Evolutionary conservation across 2,329 filamentous ascomycete genomes (phyloP).

Genomic region (Cryphonectria nitschkei): DNA sequence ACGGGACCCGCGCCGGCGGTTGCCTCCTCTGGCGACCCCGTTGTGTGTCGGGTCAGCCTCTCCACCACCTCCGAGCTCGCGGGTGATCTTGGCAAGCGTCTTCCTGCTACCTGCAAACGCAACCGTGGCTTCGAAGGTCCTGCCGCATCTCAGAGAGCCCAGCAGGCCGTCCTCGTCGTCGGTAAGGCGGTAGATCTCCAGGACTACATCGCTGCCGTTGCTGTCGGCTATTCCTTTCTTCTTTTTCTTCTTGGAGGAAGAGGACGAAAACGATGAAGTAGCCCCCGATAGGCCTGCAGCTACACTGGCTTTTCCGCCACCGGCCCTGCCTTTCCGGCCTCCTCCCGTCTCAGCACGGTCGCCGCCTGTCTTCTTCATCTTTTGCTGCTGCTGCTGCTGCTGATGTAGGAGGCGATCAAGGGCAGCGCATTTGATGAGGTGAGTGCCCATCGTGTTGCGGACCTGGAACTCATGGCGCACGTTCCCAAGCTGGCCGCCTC

Average conservation of each 20-base stretch:
- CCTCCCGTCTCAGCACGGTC: not conserved
- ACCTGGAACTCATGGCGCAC: constrained; percentile 31
- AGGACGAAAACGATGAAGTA: not conserved
- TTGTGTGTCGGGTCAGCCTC: constrained; percentile 3
- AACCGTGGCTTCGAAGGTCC: constrained; percentile 28
- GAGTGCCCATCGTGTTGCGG: constrained; percentile 31
- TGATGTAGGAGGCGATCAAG: constrained; percentile 19
- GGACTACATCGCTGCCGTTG: constrained; percentile 17
- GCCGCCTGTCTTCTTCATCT: not conserved
- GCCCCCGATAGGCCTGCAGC: not conserved
- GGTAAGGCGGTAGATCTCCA: constrained; percentile 34
- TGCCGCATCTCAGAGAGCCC: constrained; percentile 25
- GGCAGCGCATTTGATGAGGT: constrained; percentile 29
- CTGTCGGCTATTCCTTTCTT: constrained; percentile 13
- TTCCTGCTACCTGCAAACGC: constrained; percentile 33
- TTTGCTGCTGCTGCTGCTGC: constrained; percentile 2
- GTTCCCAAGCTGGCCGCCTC: constrained; percentile 22
- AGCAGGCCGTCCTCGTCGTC: constrained; percentile 31
- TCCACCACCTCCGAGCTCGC: constrained; percentile 9
- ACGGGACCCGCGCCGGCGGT: not conserved
- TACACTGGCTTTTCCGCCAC: constrained; percentile 8
- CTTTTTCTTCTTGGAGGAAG: constrained; percentile 1
- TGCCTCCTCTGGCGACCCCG: not conserved
- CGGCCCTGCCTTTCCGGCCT: not conserved
- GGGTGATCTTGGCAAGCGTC: constrained; percentile 25